Evolutionary conservation across 495 filamentous ascomycete genomes (phyloP), one percentile per base, ranked within the genome.

Genomic region (Penicillium crystallinum): DNA sequence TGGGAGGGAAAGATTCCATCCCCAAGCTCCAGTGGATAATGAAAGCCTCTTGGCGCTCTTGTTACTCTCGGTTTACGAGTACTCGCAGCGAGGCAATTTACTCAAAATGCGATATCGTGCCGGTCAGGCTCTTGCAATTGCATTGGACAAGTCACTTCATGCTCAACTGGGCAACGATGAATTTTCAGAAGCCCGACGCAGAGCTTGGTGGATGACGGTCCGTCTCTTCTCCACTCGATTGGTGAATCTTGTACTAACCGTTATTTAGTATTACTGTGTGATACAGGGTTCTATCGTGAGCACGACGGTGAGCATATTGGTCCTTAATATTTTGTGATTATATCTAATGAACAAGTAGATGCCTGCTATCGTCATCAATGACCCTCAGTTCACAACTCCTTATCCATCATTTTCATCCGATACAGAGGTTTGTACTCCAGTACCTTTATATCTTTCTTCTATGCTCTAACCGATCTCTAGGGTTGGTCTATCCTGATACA

Each of bases 141-240:
- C 80, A 17, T 65, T 80, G 62, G 73, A 77, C 40, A 69, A 81
- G 52, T 73, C 66, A 21, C 70, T 84, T 8, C 77, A 83, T 67
- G 61, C 65, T 2, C 61, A 68, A 30, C 67, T 63, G 10, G 61
- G 75, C 6, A 71, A 75, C 19, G 71, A 79, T 54, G 75, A 76
- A 36, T 72, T 68, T 38, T 75, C 73, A 3, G 81, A 84, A 56
- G 78, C 78, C 40, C 74, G 74, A 57, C 67, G 77, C 29, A 72
- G 80, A 56, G 72, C 75, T 39, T 84, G 81, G 81, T 84, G 81
- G 81, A 82, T 83, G 80, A 83, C 80, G 46, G 77, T 78, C 68
- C 31, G 63, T 22, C 18, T 2, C 14, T 27, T 33, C 30, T 14
- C 2, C 4, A 9, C 21, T 41, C 6, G 9, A 12, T 21, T 37